Evolutionary conservation across 768 basidiomycete genomes (phyloP), one percentile per base, ranked within the genome.

Genomic region (Leccinellum luteum): DNA sequence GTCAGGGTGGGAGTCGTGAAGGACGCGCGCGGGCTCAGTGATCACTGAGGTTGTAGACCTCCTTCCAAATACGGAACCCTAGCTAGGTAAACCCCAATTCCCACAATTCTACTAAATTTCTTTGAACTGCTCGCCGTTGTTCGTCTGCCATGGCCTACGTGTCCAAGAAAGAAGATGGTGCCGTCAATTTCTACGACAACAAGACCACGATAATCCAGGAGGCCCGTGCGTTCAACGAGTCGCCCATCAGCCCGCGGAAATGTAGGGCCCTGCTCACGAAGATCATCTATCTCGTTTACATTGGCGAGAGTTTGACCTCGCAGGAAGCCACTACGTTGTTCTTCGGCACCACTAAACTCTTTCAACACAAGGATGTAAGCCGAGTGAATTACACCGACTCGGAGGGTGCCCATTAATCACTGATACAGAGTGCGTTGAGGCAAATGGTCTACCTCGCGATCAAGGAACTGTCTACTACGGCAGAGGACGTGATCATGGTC

Each of bases 401-500:
- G 27, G 14, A 50, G 14, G 44, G 43, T 43, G 19, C 12, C 19
- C 10, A 35, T 52, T 65, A 45, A 60, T 55, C 56, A 60, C 61
- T 10, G 44, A 15, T 52, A 17, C 74, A 98, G 95, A 89, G 88
- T 66, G 95, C 95, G 10, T 80, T 99, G 60, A 87, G 97, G 57
- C 97, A 99, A 74, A 95, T 94, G 78, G 95, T 99, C 25, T 99
- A 99, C 77, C 82, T 99, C 58, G 91, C 96, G 52, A 98, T 99
- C 78, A 99, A 98, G 78, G 97, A 99, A 74, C 82, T 99, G 12
- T 89, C 94, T 28, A 86, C 84, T 34, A 89, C 90, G n/a, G 93
- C 97, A 15, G 94, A 99, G 74, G 96, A 98, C 79, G 94, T 98
- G 28, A 97, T 99, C 65, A 99, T 99, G 94, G 95, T 98, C 60